Evolutionary conservation across 2,329 filamentous ascomycete genomes (phyloP), one percentile per base, ranked within the genome.

Genomic region (Claviceps maximensis): DNA sequence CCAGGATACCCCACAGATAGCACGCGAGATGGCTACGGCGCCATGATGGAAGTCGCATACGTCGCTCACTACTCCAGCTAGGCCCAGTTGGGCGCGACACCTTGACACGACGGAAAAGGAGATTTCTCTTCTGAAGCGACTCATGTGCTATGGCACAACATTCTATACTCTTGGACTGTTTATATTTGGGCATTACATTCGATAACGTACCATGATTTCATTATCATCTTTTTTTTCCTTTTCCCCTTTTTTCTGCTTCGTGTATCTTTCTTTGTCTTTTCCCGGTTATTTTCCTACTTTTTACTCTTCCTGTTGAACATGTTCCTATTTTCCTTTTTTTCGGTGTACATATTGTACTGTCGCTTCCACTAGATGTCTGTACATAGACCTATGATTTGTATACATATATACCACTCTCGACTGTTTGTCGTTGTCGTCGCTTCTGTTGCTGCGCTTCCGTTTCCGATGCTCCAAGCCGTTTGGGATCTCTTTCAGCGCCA

Each of bases 41-140:
- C 66, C 60, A 72, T 74, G 64, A 73, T 79, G 70, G 76, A 79
- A 61, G 68, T 77, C 25, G 69, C 67, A 47, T 78, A 78, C 54
- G 73, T 78, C 17, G 74, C 73, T 29, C 67, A 72, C 15, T 73
- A 71, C 51, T 51, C 51, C 10, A 58, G 55, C 47, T 38, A 44
- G 27, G 42, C 25, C 15, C n/a, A n/a, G 4, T 31, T 36, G 25
- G 6, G 17, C 13, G 12, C 33, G 33, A 15, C 12, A 15, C 17
- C 17, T 29, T 47, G 41, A 25, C 21, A 9, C 9, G n/a, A n/a
- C n/a, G n/a, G n/a, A n/a, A n/a, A n/a, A n/a, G n/a, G n/a, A n/a
- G n/a, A 31, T 31, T 31, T 31, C 29, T 5, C 29, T 31, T n/a
- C n/a, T 8, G 12, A 33, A 33, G 31, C 9, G 6, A 2, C 31